A percentile compares a stretch with the other conserved stretches of the same genome.
Evolutionary conservation across 352 stramenopile species (phyloP).

Genomic region (Pythium scleroteichum): DNA sequence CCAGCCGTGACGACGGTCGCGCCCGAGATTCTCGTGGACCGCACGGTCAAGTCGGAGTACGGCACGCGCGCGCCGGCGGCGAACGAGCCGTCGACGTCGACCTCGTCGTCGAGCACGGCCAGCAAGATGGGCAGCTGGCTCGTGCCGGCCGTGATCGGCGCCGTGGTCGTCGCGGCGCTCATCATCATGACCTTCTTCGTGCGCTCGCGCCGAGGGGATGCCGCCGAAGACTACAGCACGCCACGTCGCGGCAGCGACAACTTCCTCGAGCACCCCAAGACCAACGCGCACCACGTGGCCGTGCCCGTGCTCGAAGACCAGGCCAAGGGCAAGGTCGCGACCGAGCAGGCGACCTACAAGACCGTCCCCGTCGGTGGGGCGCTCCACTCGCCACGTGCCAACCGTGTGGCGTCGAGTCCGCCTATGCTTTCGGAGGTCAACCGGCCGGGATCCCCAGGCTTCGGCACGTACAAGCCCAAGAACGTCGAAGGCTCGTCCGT

Average conservation of each 20-base stretch:
- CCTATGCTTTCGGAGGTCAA: constrained; percentile 6
- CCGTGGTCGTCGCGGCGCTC: constrained; percentile 52
- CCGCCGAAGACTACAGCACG: constrained; percentile 52
- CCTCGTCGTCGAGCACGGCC: constrained; percentile 11
- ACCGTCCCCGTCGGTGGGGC: constrained; percentile 13
- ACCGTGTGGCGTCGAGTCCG: constrained; percentile 10
- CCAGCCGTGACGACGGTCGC: constrained; percentile 29
- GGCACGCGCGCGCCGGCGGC: constrained; percentile 41
- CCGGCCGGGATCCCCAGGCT: constrained; percentile 8
- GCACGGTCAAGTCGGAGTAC: constrained; percentile 46
- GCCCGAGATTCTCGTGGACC: constrained; percentile 37
- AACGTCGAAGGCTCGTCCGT: constrained; percentile 16
- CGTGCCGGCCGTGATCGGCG: constrained; percentile 57
- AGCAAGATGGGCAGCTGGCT: constrained; percentile 47
- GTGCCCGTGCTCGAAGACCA: constrained; percentile 14
- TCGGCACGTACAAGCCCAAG: constrained; percentile 17
- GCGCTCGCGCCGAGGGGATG: constrained; percentile 34
- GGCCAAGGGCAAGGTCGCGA: constrained; percentile 5
- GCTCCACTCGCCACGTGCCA: constrained; percentile 13
- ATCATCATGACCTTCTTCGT: constrained; percentile 71
- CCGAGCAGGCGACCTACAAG: constrained; percentile 17
- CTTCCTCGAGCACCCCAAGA: constrained; percentile 62
- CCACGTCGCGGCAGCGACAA: constrained; percentile 49
- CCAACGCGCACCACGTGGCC: constrained; percentile 47
- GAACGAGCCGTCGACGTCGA: constrained; percentile 30